Base-by-base conservation (phyloP, 305 asterid species). In the Rubia peregrina region DNA sequence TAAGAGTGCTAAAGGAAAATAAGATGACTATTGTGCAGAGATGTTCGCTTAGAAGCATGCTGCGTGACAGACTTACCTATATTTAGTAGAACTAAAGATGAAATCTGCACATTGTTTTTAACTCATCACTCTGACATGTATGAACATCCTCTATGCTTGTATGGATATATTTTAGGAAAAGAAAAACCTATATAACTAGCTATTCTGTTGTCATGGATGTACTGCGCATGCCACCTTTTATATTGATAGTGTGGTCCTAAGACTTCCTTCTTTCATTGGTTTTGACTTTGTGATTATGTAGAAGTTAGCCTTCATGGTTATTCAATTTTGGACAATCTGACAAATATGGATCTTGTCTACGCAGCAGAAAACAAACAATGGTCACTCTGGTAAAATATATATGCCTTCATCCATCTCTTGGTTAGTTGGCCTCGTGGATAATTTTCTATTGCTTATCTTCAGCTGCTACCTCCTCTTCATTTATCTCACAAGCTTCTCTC, bases 371-470 rank as follows among this genome's bases (percentile, higher is more conserved):
- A 75, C 79, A 73, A 80, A 59, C 69, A 62, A 73, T 49, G 61
- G 64, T 73, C 48, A 55, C 69, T 62, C 81, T 69, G 59, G 73
- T 65, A 66, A 77, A 61, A 68, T 79, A 74, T 85, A 81, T 71
- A 85, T 93, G 96, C 85, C 90, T 74, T 90, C 97, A 48, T 87
- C 98, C 61, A 81, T 93, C 60, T 89, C 90, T 73, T 84, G 94
- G 98, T 92, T 69, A 79, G 97, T 80, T 53, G 77, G 38, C 73
- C 65, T 77, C 69, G 53, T 51, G 55, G 46, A 30, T 44, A 33
- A 70, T 43, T 62, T 49, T 70, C 14, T 62, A 13, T 40, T 44
- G 65, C 51, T 49, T 22, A 44, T 63, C 4, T 72, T 71, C 63
- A 51, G 5, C 63, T 68, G 22, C 19, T 53, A 33, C n/a, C 74